Evolutionary conservation across 352 stramenopile genomes (phyloP).

Genomic region (Plasmopara viticola): DNA sequence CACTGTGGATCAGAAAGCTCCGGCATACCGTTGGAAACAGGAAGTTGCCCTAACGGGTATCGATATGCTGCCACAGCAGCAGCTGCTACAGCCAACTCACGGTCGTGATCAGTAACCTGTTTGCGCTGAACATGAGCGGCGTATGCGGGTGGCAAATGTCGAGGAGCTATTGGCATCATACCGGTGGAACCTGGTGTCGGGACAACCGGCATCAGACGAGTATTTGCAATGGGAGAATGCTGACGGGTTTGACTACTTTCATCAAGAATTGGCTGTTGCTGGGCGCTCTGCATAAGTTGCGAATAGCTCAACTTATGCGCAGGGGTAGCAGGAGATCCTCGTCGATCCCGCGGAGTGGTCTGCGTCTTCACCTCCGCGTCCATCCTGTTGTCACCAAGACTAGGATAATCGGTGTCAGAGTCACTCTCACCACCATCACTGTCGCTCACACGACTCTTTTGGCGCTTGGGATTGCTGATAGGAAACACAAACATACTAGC

Average conservation of each 20-base stretch:
- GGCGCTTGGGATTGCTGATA: slow-evolving; percentile 52
- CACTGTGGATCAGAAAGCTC: slow-evolving; percentile 68
- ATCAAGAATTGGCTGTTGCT: slow-evolving; percentile 16
- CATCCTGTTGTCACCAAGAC: slow-evolving; percentile 27
- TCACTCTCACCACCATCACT: slow-evolving; percentile 39
- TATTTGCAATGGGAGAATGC: slow-evolving; percentile 11
- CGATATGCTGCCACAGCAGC: slow-evolving; percentile 32
- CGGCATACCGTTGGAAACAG: slow-evolving; percentile 20
- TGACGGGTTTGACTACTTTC: slow-evolving; percentile 9
- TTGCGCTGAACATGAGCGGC: slow-evolving; percentile 20
- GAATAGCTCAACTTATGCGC: slow-evolving; percentile 18
- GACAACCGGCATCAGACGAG: slow-evolving; percentile 10
- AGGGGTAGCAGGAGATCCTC: slow-evolving; percentile 8
- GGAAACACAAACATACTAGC: slow-evolving; percentile 81
- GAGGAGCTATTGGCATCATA: slow-evolving; percentile 16
- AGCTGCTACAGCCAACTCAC: slow-evolving; percentile 23
- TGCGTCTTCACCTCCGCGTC: slow-evolving; percentile 15
- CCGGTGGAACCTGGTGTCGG: slow-evolving; percentile 8
- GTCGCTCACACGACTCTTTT: slow-evolving; percentile 24
- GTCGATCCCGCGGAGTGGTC: slow-evolving; percentile 10
- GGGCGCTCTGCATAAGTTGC: slow-evolving; percentile 28
- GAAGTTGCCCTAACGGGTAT: slow-evolving; percentile 29
- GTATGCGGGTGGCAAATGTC: slow-evolving; percentile 27
- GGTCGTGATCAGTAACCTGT: slow-evolving; percentile 19
- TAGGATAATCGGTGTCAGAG: slow-evolving; percentile 22